Evolutionary conservation across 2,329 filamentous ascomycete genomes (phyloP).

Genomic region (Clarireedia paspali): DNA sequence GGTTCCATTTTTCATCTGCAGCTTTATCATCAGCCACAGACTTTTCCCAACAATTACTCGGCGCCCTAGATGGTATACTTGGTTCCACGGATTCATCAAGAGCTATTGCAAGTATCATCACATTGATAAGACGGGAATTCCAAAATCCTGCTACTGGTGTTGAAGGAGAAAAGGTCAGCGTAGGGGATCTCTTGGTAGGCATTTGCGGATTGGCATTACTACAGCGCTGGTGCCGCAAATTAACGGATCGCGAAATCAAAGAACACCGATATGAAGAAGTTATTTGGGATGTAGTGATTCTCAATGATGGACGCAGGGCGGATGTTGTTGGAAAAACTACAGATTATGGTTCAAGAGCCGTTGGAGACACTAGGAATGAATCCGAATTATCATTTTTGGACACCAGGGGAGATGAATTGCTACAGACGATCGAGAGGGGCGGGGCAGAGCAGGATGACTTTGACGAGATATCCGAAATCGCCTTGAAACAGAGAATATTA

Average conservation of each 20-base stretch:
- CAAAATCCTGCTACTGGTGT: conserved; percentile 53
- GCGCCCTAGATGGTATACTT: conserved; percentile 55
- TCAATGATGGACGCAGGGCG: conserved; percentile 50
- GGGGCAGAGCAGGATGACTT: conserved; percentile 32
- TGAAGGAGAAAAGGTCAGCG: conserved; percentile 51
- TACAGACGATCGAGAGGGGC: conserved; percentile 32
- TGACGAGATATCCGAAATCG: conserved; percentile 36
- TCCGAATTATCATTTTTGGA: conserved; percentile 24
- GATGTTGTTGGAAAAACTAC: conserved; percentile 38
- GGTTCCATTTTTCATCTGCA: conserved; percentile 50
- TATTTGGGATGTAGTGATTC: conserved; percentile 60
- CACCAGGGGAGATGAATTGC: conserved; percentile 23
- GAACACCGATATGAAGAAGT: conserved; percentile 45
- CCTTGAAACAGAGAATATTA: conserved; percentile 46
- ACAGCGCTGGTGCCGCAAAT: conserved; percentile 47
- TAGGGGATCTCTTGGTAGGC: conserved; percentile 53
- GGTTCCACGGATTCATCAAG: conserved; percentile 63
- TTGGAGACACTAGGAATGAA: conserved; percentile 27
- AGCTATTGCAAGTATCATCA: conserved; percentile 59
- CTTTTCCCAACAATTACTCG: conserved; percentile 49
- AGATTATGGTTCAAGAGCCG: conserved; percentile 2
- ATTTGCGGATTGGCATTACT: conserved; percentile 54
- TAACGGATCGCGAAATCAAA: conserved; percentile 42
- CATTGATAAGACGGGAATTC: conserved; percentile 56
- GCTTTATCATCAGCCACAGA: conserved; percentile 48